Percentiles rank a stretch among this genome's conserved stretches.
Conservation (phyloP, 495 filamentous ascomycete genomes). For the Penicillium robsamsonii region DNA sequence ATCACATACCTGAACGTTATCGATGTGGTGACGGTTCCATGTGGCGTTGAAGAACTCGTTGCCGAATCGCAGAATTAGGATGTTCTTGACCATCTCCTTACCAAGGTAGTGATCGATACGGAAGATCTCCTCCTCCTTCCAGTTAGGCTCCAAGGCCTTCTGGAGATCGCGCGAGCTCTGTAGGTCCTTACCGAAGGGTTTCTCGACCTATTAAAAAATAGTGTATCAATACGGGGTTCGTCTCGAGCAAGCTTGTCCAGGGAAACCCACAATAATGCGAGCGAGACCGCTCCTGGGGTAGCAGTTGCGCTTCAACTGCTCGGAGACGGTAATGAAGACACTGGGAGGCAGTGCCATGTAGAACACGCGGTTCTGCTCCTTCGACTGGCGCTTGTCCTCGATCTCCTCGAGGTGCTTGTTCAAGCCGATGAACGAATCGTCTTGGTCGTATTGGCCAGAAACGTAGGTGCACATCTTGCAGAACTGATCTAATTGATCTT, state of each 20-base stretch:
- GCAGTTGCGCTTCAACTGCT: conserved; percentile 95
- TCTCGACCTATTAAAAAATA: conserved; percentile 71
- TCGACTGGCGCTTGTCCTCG: conserved; percentile 64
- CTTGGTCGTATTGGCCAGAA: conserved; percentile 95
- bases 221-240: background rate
- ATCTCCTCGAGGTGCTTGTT: conserved; percentile 86
- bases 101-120: conserved; percentile 99
- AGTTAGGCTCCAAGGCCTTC: conserved; percentile 93
- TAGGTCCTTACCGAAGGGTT: conserved; percentile 98
- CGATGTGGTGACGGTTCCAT: conserved; percentile 99
- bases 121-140: conserved; percentile 99
- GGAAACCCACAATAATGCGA: conserved; percentile 75
- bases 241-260: background rate
- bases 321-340: conserved; percentile 95
- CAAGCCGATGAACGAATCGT: conserved; percentile 88
- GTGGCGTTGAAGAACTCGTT: conserved; percentile 99
- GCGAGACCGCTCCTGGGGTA: conserved; percentile 88
- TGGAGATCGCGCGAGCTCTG: conserved; percentile 91
- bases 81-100: conserved; percentile 99
- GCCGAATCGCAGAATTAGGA: conserved; percentile 95
- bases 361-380: conserved; percentile 89
- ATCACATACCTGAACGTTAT: conserved; percentile 70
- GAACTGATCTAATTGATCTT: conserved; percentile 91
- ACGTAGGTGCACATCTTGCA: conserved; percentile 85
- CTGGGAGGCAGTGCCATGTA: conserved; percentile 99